Conservation (phyloP, 202 grass and related monocot genomes). For the Zoysia matrella region DNA sequence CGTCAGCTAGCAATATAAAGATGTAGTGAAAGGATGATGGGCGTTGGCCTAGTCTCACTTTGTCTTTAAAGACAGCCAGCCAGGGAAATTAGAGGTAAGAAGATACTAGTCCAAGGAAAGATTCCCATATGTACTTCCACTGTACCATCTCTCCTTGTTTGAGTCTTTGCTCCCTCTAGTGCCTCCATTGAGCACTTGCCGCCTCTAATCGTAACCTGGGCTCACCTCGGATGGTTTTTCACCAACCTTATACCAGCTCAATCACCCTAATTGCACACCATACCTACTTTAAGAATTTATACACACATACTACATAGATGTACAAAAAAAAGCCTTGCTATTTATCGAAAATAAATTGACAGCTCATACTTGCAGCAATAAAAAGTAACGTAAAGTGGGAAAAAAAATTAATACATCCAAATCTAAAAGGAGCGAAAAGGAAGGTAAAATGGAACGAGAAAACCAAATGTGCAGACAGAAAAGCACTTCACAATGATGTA, state of each 20-base stretch:
- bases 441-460: not conserved
- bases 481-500: not conserved
- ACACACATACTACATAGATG: not conserved
- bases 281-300: constrained; percentile 14
- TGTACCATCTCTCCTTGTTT: too few species aligned
- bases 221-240: too few species aligned
- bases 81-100: not conserved
- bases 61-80: too few species aligned
- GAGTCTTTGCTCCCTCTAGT: too few species aligned
- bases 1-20: too few species aligned
- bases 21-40: too few species aligned
- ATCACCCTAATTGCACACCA: not conserved
- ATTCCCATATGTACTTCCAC: too few species aligned
- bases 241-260: not conserved
- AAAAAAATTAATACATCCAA: not conserved
- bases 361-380: not conserved
- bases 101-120: too few species aligned
- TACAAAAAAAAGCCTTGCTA: not conserved
- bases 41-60: too few species aligned
- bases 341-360: not conserved
- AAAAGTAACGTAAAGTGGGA: constrained; percentile 14
- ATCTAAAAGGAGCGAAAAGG: constrained; percentile 3
- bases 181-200: too few species aligned
- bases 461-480: constrained; percentile 8
- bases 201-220: too few species aligned